Evolutionary conservation across 2,329 filamentous ascomycete genomes (phyloP).

Genomic region (Cladosporium oxysporum): DNA sequence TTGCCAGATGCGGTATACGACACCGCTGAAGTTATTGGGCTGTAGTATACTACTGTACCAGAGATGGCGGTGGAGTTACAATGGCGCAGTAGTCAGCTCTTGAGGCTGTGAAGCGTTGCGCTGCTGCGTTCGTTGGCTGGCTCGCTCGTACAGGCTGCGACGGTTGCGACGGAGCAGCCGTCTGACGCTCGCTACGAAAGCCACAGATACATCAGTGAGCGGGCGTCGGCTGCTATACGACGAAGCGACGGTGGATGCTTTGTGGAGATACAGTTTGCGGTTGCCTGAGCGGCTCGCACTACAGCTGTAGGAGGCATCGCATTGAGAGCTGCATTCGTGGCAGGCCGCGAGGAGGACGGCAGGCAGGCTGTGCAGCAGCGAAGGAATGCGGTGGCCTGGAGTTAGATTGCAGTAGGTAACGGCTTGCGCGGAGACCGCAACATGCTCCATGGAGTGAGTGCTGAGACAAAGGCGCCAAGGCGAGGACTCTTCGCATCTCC

Average conservation of each 20-base stretch:
- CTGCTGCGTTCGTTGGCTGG: constrained; percentile 4
- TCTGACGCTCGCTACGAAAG: constrained; percentile 9
- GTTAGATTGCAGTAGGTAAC: constrained; percentile 17
- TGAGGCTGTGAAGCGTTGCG: constrained; percentile 11
- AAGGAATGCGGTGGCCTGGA: constrained; percentile 21
- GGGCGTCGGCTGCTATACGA: constrained; percentile 9
- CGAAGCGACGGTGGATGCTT: constrained; percentile 5
- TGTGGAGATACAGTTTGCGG: constrained; percentile 14
- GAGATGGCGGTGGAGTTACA: constrained; percentile 8
- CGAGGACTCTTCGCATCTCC: constrained; percentile 6
- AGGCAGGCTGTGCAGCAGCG: constrained; percentile 19
- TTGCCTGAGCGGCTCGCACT: constrained; percentile 14
- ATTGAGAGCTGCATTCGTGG: constrained; percentile 10
- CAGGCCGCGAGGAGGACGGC: constrained; percentile 7
- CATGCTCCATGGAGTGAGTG: not conserved
- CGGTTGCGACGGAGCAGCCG: constrained; percentile 9
- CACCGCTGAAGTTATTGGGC: constrained; percentile 9
- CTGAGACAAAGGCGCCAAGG: constrained; percentile 17
- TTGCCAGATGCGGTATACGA: constrained; percentile 11
- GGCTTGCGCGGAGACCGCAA: constrained; percentile 11
- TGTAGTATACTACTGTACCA: not conserved
- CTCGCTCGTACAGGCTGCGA: constrained; percentile 6
- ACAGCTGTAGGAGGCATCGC: constrained; percentile 9
- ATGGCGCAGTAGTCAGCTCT: constrained; percentile 15
- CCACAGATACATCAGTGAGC: not conserved